A percentile compares a stretch with the other conserved stretches of the same genome.
Evolutionary conservation across 2,329 filamentous ascomycete species (phyloP).

Genomic region (Colletotrichum endophyticum): DNA sequence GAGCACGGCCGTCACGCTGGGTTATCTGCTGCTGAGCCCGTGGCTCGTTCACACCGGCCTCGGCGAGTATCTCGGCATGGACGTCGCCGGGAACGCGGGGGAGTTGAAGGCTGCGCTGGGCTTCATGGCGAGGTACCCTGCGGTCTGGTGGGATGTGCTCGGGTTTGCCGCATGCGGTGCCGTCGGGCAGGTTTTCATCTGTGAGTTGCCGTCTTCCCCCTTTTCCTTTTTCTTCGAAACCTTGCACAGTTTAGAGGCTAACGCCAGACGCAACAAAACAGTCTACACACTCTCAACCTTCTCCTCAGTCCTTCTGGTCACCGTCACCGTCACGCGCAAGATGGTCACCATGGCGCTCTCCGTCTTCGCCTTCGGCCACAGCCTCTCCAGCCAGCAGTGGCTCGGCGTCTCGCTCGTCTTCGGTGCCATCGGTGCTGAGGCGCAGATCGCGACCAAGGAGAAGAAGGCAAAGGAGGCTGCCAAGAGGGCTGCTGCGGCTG

Average conservation of each 20-base stretch:
- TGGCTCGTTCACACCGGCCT: conserved; percentile 74
- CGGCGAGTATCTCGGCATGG: conserved; percentile 70
- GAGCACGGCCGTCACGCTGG: conserved; percentile 75
- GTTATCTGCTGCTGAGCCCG: conserved; percentile 80
- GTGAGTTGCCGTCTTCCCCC: conserved; percentile 45
- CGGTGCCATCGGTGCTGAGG: conserved; percentile 92
- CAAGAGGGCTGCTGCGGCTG: conserved; percentile 45
- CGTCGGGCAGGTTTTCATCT: conserved; percentile 95
- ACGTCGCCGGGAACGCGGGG: conserved; percentile 67
- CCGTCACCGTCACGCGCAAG: conserved; percentile 95
- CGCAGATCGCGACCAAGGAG: conserved; percentile 78
- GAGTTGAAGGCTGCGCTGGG: conserved; percentile 81
- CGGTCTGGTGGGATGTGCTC: conserved; percentile 85
- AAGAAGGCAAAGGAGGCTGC: conserved; percentile 80
- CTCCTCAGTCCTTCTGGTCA: conserved; percentile 89
- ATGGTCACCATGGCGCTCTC: conserved; percentile 99
- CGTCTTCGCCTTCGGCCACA: conserved; percentile 92
- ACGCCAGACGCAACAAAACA: conserved; percentile 29
- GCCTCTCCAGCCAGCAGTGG: conserved; percentile 88
- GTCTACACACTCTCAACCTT: conserved; percentile 94
- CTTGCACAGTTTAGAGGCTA: not conserved
- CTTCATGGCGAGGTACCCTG: conserved; percentile 81
- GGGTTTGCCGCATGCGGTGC: conserved; percentile 91
- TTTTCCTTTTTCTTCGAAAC: not conserved
- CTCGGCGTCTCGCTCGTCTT: conserved; percentile 91